Conservation (phyloP, 2,329 filamentous ascomycete species). For the Penicillium hesseltinei region DNA sequence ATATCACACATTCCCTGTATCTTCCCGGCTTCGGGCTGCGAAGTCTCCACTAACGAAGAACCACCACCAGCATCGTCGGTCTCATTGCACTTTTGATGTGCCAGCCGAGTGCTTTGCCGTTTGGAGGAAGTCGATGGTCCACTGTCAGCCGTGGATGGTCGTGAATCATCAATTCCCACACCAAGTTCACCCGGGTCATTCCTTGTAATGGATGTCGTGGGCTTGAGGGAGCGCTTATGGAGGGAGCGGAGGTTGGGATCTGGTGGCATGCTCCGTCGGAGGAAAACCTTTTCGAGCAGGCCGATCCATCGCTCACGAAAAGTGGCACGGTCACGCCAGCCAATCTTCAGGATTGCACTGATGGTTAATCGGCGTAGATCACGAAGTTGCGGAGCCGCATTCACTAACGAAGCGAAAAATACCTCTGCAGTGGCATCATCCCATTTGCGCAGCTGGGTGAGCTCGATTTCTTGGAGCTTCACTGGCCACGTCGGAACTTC, state of each 20-base stretch:
- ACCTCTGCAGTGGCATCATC: conserved; percentile 66
- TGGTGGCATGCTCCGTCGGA: conserved; percentile 35
- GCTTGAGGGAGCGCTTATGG: conserved; percentile 12
- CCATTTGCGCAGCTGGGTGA: conserved; percentile 77
- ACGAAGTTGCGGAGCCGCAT: conserved; percentile 64
- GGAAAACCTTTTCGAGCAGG: conserved; percentile 58
- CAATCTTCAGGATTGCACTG: conserved; percentile 73
- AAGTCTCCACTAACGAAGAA: background rate
- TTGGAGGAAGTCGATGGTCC: conserved; percentile 27
- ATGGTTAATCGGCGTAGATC: conserved; percentile 69
- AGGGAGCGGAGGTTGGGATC: conserved; percentile 30
- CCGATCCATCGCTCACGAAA: conserved; percentile 75
- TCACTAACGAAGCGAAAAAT: conserved; percentile 75
- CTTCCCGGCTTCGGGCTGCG: conserved; percentile 10
- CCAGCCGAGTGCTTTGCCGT: conserved; percentile 42
- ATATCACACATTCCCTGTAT: conserved; percentile 59
- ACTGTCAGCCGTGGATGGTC: conserved; percentile 16
- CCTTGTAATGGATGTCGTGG: background rate
- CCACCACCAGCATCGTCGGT: conserved; percentile 21
- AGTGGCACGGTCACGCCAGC: conserved; percentile 76
- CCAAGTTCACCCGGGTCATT: background rate
- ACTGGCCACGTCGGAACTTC: conserved; percentile 77
- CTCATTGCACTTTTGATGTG: conserved; percentile 28
- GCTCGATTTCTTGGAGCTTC: conserved; percentile 67
- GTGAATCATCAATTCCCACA: conserved; percentile 3